Evolutionary conservation across 2,329 filamentous ascomycete genomes (phyloP).

Genomic region (Aspergillus fumigatiaffinis): DNA sequence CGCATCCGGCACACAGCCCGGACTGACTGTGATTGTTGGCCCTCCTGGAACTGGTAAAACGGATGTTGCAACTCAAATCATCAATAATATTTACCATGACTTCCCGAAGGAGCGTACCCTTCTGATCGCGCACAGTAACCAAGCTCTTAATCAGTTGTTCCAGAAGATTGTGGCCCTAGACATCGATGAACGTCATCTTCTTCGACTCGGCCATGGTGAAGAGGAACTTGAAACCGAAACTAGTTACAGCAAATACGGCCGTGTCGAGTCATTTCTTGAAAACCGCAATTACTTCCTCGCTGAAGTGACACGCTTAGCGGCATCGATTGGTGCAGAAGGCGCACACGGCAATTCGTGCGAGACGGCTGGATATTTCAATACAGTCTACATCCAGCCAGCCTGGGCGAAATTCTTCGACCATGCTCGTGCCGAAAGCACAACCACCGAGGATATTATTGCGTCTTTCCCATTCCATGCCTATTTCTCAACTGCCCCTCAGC

Average conservation of each 20-base stretch:
- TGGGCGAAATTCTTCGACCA: constrained; percentile 81
- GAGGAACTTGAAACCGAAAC: constrained; percentile 83
- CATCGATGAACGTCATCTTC: constrained; percentile 89
- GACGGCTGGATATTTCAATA: constrained; percentile 94
- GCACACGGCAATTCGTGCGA: constrained; percentile 96
- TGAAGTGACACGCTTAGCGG: constrained; percentile 82
- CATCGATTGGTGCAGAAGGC: constrained; percentile 79
- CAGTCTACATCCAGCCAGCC: constrained; percentile 80
- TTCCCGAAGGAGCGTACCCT: constrained; percentile 90
- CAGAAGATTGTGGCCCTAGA: constrained; percentile 96
- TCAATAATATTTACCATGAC: constrained; percentile 98
- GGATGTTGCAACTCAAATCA: constrained; percentile 97
- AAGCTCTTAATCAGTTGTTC: constrained; percentile 95
- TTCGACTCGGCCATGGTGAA: constrained; percentile 90
- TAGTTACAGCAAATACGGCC: constrained; percentile 89
- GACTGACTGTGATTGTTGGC: constrained; percentile 88
- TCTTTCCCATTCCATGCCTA: constrained; percentile 85
- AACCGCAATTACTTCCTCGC: constrained; percentile 73
- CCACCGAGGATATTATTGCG: constrained; percentile 59
- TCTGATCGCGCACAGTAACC: constrained; percentile 93
- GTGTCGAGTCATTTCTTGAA: constrained; percentile 92
- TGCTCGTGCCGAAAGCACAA: constrained; percentile 54
- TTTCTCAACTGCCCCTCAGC: constrained; percentile 82
- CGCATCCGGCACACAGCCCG: constrained; percentile 87
- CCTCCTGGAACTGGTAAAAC: constrained; percentile 97